Conservation (phyloP, 2,329 filamentous ascomycete species). For the Aspergillus sp. region DNA sequence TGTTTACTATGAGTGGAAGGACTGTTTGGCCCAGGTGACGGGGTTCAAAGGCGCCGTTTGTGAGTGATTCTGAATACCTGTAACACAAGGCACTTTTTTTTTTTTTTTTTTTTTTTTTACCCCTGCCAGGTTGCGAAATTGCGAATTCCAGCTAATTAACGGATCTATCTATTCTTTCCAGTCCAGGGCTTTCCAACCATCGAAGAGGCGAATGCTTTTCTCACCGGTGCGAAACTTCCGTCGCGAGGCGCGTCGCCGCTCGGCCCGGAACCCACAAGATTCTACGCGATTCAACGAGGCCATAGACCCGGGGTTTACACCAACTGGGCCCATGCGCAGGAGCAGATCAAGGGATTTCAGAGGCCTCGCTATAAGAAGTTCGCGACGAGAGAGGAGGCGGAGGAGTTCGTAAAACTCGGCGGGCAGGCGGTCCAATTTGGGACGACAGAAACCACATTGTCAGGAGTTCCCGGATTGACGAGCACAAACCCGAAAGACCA, state of each 20-base stretch:
- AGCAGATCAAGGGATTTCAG: slow-evolving; percentile 72
- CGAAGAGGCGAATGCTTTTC: slow-evolving; percentile 76
- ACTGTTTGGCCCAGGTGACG: slow-evolving; percentile 61
- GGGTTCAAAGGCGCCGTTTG: slow-evolving; percentile 67
- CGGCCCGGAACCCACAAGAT: slow-evolving; percentile 47
- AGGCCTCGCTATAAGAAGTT: slow-evolving; percentile 70
- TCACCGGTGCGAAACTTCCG: slow-evolving; percentile 59
- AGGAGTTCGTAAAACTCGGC: slow-evolving; percentile 65
- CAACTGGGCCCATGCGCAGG: slow-evolving; percentile 67
- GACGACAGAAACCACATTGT: slow-evolving; percentile 34
- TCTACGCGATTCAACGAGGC: slow-evolving; percentile 61
- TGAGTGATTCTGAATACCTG: slow-evolving; percentile 47
- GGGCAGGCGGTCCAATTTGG: slow-evolving; percentile 24
- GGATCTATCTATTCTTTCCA: slow-evolving; percentile 33
- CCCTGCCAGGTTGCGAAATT: not conserved
- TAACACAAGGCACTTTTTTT: not conserved
- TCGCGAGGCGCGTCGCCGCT: slow-evolving; percentile 36
- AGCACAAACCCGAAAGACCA: slow-evolving; percentile 44
- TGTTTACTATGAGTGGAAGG: slow-evolving; percentile 63
- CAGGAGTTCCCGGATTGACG: slow-evolving; percentile 39
- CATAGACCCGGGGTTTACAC: slow-evolving; percentile 62
- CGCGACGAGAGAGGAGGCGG: slow-evolving; percentile 67
- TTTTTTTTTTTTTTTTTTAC: no score
- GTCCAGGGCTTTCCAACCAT: slow-evolving; percentile 76
- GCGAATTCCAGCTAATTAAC: not conserved